A percentile compares a stretch with the other conserved stretches of the same genome.
These are phyloP conservation scores for Tuber indicum DNA, from an alignment of 495 filamentous ascomycete genomes.

Conservation along the genomic window DNA sequence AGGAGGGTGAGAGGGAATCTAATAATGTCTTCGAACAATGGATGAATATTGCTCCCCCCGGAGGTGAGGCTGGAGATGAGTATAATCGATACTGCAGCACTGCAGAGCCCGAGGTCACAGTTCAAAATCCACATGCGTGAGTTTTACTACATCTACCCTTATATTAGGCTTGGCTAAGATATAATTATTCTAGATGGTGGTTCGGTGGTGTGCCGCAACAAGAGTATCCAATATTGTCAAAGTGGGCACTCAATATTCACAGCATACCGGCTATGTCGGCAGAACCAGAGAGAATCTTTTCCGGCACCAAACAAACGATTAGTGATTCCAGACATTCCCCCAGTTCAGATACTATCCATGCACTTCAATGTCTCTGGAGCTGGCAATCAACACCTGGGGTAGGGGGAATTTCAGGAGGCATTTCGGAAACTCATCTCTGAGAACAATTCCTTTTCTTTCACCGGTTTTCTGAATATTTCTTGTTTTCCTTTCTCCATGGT, in stretches of 20 bases:
- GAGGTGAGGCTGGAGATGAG: neutral
- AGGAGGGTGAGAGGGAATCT: neutral
- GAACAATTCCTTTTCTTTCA: too few relatives aligned
- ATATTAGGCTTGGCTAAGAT: too few relatives aligned
- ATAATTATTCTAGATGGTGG: too few relatives aligned
- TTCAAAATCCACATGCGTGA: neutral
- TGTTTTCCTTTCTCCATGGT: too few relatives aligned
- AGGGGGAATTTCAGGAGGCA: too few relatives aligned
- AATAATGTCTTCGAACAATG: neutral
- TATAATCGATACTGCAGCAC: neutral
- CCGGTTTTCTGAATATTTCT: too few relatives aligned
- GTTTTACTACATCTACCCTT: neutral
- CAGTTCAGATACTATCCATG: too few relatives aligned
- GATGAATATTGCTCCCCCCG: neutral
- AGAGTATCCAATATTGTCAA: neutral
- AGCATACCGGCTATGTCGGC: slow-evolving; percentile 28
- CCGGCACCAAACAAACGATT: slow-evolving; percentile 4
- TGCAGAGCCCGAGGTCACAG: neutral
- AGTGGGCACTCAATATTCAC: slow-evolving; percentile 26
- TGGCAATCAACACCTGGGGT: too few relatives aligned
- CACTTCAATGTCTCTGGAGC: too few relatives aligned
- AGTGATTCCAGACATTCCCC: neutral
- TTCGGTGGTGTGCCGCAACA: too few relatives aligned
- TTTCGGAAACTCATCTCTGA: too few relatives aligned
- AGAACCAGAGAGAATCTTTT: slow-evolving; percentile 23